phyloP scores from a whole-genome alignment of 2,329 filamentous ascomycete species.

The Trichothecium sympodiale region DNA sequence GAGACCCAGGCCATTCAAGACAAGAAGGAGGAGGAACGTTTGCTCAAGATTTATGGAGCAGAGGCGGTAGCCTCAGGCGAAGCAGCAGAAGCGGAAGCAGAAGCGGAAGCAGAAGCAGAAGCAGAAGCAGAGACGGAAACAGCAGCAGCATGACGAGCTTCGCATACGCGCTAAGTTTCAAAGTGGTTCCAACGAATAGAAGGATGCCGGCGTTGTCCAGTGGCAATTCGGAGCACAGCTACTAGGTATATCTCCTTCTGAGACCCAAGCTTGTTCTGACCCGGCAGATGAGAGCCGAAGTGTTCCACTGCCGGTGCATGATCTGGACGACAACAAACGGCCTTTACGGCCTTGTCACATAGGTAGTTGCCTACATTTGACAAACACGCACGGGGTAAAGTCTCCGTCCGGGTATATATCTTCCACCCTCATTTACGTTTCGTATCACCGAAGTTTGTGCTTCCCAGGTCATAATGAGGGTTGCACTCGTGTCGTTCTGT shows the following conservation, averaged over 20 bases:
- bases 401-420: no score
- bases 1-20: slow-evolving; percentile 73
- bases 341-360: no score
- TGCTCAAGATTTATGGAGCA: slow-evolving; percentile 23
- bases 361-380: no score
- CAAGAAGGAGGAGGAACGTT: slow-evolving; percentile 66
- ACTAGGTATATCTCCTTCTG: not conserved
- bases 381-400: no score
- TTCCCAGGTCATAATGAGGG: no score
- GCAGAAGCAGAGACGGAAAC: not conserved
- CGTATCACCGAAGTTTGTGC: no score
- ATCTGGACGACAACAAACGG: no score
- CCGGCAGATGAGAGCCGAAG: no score
- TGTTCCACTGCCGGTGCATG: no score
- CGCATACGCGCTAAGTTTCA: not conserved
- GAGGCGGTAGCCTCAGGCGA: slow-evolving; percentile 1
- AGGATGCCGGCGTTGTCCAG: not conserved
- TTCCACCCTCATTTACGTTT: no score
- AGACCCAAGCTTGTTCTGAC: no score
- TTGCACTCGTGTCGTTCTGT: no score
- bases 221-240: slow-evolving; percentile 6
- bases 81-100: slow-evolving; percentile 5
- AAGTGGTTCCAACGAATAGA: not conserved
- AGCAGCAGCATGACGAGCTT: not conserved
- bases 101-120: slow-evolving; percentile 3